Percentiles rank a stretch among this genome's conserved stretches.
Evolutionary conservation across 495 filamentous ascomycete genomes (phyloP).

Genomic region (Trichoderma parareesei): DNA sequence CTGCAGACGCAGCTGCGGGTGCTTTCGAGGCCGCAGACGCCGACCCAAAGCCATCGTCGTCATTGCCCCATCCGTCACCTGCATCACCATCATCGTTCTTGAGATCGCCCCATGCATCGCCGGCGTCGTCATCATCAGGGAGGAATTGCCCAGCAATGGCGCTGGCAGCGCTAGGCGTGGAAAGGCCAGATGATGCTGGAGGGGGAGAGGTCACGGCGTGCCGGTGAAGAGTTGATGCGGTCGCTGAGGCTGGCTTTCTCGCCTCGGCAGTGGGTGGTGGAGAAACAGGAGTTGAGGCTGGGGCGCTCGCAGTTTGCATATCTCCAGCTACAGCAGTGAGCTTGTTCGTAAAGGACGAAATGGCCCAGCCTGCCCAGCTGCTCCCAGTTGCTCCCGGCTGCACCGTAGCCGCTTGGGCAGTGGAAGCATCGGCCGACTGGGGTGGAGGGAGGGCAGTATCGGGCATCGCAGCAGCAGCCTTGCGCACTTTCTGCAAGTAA

Average conservation of each 20-base stretch:
- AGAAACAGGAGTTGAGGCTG: conserved; percentile 16
- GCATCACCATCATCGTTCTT: conserved; percentile 49
- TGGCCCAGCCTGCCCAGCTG: conserved; percentile 91
- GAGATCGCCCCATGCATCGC: conserved; percentile 69
- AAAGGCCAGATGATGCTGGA: conserved; percentile 31
- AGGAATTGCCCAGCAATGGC: conserved; percentile 36
- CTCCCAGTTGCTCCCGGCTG: conserved; percentile 51
- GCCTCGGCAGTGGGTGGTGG: conserved; percentile 16
- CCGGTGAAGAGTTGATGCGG: conserved; percentile 45
- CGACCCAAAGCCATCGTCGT: conserved; percentile 45
- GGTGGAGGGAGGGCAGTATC: conserved; percentile 56
- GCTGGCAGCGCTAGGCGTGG: conserved; percentile 32
- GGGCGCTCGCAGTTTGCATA: conserved; percentile 47
- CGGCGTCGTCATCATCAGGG: conserved; percentile 38
- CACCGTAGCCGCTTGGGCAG: conserved; percentile 66
- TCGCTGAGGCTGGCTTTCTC: conserved; percentile 30
- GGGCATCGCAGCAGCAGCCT: conserved; percentile 67
- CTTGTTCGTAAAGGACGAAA: conserved; percentile 98
- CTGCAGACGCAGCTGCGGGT: conserved; percentile 26
- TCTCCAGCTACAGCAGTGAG: conserved; percentile 74
- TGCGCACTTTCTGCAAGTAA: conserved; percentile 78
- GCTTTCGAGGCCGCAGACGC: conserved; percentile 32
- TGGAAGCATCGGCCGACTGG: conserved; percentile 37
- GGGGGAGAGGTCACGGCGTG: conserved; percentile 44
- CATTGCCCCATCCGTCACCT: conserved; percentile 66